Evolutionary conservation across 2,329 filamentous ascomycete genomes (phyloP), one percentile per base, ranked within the genome.

Genomic region (Ambrosiella xylebori): DNA sequence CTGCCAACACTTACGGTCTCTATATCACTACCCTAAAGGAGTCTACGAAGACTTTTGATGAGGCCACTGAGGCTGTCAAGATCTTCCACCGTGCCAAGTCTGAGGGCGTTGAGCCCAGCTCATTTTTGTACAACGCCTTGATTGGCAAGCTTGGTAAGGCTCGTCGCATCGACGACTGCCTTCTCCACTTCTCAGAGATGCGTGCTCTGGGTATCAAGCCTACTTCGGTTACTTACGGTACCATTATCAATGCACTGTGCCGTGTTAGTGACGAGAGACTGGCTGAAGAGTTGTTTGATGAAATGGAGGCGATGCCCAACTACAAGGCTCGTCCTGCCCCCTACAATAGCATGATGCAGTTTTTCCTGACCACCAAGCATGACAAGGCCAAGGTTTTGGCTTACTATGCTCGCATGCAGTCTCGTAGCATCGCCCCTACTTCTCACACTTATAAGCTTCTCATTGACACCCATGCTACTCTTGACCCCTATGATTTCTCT

Each of bases 21-120:
- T 98, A 97, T 77, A 98, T 98, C 71, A 97, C 94, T n/a, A 97
- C 91, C 1, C 76, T 98, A 61, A 96, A 97, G 74, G 91, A 95
- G 67, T 95, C 88, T 0, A 88, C 88, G 63, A 95, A 95, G 79
- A 97, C 90, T 0, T 97, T 96, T 63, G 93, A 98, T 66, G 93
- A 98, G 70, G 93, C 93, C 9, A 89, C 89, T 7, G 93, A 97
- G 70, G 93, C 93, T 58, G 85, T 97, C 67, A 94, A 94, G 73
- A 95, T 98, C 70, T 98, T 98, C 76, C 84, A 93, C 66, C 87
- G 89, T 59, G 90, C 93, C 60, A 89, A 94, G 74, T 76, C 85
- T 11, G 93, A 98, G 72, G 90, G 91, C 60, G 93, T 98, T 12
- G 88, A 95, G 71, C 90, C 93, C 17, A 95, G 87, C 53, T 95